phyloP scores from a whole-genome alignment of 805 yeast genomes.

The Candida insectalens region DNA sequence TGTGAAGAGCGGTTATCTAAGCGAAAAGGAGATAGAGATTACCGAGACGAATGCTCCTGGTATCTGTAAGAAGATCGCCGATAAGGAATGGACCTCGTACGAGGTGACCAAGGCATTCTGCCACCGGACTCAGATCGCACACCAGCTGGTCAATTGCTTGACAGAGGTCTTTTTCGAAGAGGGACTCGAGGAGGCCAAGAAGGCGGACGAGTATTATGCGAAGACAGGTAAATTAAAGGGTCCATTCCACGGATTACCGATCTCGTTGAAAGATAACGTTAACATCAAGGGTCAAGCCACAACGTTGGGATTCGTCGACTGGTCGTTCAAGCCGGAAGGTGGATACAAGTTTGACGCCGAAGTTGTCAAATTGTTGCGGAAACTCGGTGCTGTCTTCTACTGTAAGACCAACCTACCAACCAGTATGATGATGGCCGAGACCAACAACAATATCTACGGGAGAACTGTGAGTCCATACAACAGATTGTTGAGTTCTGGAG shows the following conservation, averaged over 20 bases:
- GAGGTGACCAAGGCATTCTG: slow-evolving; percentile 46
- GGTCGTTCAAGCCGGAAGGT: slow-evolving; percentile 24
- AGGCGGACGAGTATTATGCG: slow-evolving; percentile 39
- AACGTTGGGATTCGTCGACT: slow-evolving; percentile 32
- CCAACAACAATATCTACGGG: slow-evolving; percentile 41
- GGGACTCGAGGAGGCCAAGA: slow-evolving; percentile 48
- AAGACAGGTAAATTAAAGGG: slow-evolving; percentile 42
- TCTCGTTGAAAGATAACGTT: slow-evolving; percentile 32
- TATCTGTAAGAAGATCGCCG: slow-evolving; percentile 2
- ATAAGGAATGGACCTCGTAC: slow-evolving; percentile 29
- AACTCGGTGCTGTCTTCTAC: slow-evolving; percentile 42
- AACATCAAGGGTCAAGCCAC: slow-evolving; percentile 38
- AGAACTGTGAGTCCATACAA: slow-evolving; percentile 42
- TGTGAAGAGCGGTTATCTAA: slow-evolving; percentile 24
- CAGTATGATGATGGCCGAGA: slow-evolving; percentile 49
- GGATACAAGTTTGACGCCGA: slow-evolving; percentile 26
- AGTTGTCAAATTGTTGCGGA: slow-evolving; percentile 27
- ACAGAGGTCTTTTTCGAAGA: slow-evolving; percentile 41
- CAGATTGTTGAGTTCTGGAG: slow-evolving; percentile 45
- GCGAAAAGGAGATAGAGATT: slow-evolving; percentile 27
- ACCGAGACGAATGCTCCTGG: slow-evolving; percentile 20
- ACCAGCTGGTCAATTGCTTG: slow-evolving; percentile 36
- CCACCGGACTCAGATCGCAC: slow-evolving; percentile 48
- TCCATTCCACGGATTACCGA: slow-evolving; percentile 59
- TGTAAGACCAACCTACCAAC: slow-evolving; percentile 49